phyloP scores from a whole-genome alignment of 345 rosid genomes.

The Eucalyptus guilfoylei region DNA sequence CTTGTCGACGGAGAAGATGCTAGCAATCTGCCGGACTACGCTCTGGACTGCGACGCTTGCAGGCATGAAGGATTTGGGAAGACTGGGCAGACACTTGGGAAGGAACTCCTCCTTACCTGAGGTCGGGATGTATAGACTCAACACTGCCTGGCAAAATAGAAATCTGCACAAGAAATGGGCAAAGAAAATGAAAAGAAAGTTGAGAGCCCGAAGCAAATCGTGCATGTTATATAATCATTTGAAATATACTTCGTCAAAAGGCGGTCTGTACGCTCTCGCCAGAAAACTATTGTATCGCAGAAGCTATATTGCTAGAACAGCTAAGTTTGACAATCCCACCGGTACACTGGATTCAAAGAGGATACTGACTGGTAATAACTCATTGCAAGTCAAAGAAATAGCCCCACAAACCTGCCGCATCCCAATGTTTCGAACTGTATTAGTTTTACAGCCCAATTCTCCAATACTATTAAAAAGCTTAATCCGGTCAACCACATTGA shows the following conservation, averaged over 20 bases:
- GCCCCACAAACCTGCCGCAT: neutral
- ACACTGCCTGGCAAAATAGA: slow-evolving; percentile 61
- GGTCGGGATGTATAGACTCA: slow-evolving; percentile 38
- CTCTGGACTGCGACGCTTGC: slow-evolving; percentile 25
- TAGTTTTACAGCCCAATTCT: neutral
- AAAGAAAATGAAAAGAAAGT: neutral
- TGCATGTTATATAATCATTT: neutral
- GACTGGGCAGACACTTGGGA: slow-evolving; percentile 68
- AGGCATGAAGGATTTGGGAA: slow-evolving; percentile 44
- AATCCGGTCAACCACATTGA: neutral
- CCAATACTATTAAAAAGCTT: neutral
- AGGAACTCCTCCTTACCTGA: slow-evolving; percentile 48
- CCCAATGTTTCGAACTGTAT: neutral
- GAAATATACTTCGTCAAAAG: neutral
- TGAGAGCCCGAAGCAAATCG: neutral
- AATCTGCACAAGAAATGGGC: slow-evolving; percentile 36
- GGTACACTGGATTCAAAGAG: neutral
- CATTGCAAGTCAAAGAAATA: neutral
- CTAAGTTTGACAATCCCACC: neutral
- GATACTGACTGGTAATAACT: neutral
- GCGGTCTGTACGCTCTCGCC: neutral
- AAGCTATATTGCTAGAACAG: neutral
- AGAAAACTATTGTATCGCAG: neutral
- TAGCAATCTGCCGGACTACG: slow-evolving; percentile 49
- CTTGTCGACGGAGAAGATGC: slow-evolving; percentile 35